Evolutionary conservation across 2,329 filamentous ascomycete species (phyloP).

Genomic region (Aulographum hederae): DNA sequence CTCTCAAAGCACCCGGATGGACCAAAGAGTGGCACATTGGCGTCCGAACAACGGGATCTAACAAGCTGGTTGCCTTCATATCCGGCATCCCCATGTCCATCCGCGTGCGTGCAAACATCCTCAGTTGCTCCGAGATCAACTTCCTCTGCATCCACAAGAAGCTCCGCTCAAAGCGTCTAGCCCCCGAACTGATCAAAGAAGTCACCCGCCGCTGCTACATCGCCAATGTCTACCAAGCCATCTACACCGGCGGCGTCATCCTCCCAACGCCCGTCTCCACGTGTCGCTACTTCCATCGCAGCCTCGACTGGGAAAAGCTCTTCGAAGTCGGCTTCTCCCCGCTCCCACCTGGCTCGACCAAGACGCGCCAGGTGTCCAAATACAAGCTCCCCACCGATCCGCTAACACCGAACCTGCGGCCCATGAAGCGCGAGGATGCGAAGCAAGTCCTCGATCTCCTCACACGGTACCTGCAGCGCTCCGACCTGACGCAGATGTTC

Average conservation of each 20-base stretch:
- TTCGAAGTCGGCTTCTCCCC: slow-evolving; percentile 90
- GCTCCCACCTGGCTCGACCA: slow-evolving; percentile 66
- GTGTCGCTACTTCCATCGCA: slow-evolving; percentile 87
- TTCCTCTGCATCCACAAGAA: slow-evolving; percentile 98
- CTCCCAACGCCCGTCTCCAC: slow-evolving; percentile 84
- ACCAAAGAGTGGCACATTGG: slow-evolving; percentile 88
- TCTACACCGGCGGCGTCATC: slow-evolving; percentile 86
- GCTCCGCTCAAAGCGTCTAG: slow-evolving; percentile 76
- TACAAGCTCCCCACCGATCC: slow-evolving; percentile 67
- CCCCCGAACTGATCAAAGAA: slow-evolving; percentile 92
- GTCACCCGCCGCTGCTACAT: slow-evolving; percentile 85
- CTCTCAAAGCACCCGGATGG: slow-evolving; percentile 88
- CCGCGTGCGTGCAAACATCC: slow-evolving; percentile 54
- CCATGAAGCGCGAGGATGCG: slow-evolving; percentile 64
- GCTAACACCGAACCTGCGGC: slow-evolving; percentile 54
- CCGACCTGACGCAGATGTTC: slow-evolving; percentile 72
- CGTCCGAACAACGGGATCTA: slow-evolving; percentile 65
- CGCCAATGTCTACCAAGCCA: slow-evolving; percentile 75
- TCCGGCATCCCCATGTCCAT: slow-evolving; percentile 78
- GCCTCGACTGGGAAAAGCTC: slow-evolving; percentile 89
- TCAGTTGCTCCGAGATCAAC: slow-evolving; percentile 85
- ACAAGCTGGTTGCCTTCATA: slow-evolving; percentile 87
- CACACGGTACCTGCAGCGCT: slow-evolving; percentile 58
- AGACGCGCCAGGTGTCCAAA: slow-evolving; percentile 66
- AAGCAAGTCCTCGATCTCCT: slow-evolving; percentile 58